Percentiles rank a stretch among this genome's conserved stretches.
These are phyloP conservation scores for Coccomyxa subellipsoidea DNA, from an alignment of 163 green algal genomes.

Conservation along the genomic window DNA sequence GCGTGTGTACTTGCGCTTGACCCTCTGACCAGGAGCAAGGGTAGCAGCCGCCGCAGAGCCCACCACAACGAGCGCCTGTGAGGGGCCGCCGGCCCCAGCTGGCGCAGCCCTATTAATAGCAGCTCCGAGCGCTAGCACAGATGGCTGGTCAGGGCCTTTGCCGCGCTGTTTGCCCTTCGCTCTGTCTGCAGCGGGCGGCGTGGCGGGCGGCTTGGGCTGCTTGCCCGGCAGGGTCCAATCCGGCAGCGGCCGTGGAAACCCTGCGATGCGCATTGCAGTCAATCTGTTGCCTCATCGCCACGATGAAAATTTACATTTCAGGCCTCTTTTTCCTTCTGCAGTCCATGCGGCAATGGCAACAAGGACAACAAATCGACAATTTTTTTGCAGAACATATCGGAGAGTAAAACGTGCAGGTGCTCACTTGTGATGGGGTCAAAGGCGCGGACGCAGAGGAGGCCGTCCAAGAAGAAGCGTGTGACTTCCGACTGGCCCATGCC, in stretches of 20 bases:
- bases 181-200: neutral
- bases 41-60: neutral
- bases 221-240: neutral
- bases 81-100: neutral
- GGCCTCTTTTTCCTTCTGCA: too few species aligned
- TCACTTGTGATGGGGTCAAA: slow-evolving; percentile 34
- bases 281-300: too few species aligned
- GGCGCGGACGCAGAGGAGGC: slow-evolving; percentile 38
- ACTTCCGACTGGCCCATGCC: slow-evolving; percentile 45
- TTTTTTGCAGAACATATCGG: too few species aligned
- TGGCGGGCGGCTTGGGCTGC: neutral
- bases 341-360: too few species aligned
- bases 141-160: neutral
- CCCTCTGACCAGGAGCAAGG: neutral
- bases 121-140: neutral
- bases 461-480: slow-evolving; percentile 32
- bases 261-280: too few species aligned
- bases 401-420: too few species aligned
- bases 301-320: too few species aligned
- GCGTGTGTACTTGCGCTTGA: neutral
- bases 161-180: neutral
- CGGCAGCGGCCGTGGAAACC: neutral
- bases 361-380: too few species aligned
- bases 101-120: neutral
- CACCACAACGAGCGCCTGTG: neutral